These are phyloP conservation scores for Xylariaceae sp. DNA, from an alignment of 2,329 filamentous ascomycete species.

Conservation along the genomic window DNA sequence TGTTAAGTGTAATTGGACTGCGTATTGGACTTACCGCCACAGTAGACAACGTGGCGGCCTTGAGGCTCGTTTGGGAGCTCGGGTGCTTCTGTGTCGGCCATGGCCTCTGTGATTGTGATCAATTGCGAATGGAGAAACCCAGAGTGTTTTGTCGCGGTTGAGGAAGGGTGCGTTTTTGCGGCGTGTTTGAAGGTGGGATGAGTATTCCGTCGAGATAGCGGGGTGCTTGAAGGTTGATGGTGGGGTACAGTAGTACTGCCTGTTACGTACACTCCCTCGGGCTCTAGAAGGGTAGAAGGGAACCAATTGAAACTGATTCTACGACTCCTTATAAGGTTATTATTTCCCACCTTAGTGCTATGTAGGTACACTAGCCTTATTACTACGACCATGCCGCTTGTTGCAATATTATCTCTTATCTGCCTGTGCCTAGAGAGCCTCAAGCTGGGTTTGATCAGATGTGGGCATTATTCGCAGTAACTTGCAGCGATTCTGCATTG, in stretches of 20 bases:
- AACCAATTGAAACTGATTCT: no score
- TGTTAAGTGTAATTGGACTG: conserved; percentile 4
- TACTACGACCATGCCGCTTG: no score
- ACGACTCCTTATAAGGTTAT: no score
- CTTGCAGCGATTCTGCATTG: no score
- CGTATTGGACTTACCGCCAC: conserved; percentile 49
- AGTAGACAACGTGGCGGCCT: conserved; percentile 53
- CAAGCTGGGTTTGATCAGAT: no score
- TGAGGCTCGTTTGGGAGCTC: conserved; percentile 47
- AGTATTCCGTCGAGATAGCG: conserved; percentile 10
- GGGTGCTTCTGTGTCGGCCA: conserved; percentile 54
- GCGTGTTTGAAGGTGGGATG: conserved; percentile 10
- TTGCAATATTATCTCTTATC: no score
- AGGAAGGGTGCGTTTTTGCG: conserved; percentile 4
- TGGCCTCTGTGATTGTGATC: conserved; percentile 27
- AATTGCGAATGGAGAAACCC: neutral
- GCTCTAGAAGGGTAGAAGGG: no score
- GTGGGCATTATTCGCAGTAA: no score
- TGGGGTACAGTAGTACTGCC: conserved; percentile 13
- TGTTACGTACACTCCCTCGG: no score
- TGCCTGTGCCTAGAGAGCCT: no score
- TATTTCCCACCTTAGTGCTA: no score
- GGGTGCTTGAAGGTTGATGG: conserved; percentile 19
- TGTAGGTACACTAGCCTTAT: no score
- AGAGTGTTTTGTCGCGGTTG: conserved; percentile 2